Percentiles rank a stretch among this genome's conserved stretches.
phyloP scores from a whole-genome alignment of 2,329 filamentous ascomycete species.

The Tolypocladium amazonense region DNA sequence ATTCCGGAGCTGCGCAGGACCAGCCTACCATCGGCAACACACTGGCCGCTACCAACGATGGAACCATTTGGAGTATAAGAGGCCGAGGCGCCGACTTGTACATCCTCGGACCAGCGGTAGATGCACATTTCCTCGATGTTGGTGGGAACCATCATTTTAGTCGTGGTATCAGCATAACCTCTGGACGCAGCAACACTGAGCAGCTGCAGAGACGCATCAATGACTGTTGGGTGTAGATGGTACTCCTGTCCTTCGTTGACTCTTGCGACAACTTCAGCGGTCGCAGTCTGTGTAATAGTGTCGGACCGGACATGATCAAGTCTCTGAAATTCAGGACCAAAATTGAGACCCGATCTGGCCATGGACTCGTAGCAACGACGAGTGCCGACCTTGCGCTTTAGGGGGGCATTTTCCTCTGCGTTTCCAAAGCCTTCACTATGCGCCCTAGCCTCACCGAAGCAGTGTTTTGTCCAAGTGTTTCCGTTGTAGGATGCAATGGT shows the following conservation, averaged over 20 bases:
- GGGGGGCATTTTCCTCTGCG: background rate
- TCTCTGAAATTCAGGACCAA: background rate
- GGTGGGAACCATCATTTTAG: background rate
- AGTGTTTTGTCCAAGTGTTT: slow-evolving; percentile 10
- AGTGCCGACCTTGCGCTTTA: background rate
- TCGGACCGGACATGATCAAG: background rate
- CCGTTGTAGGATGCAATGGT: slow-evolving; percentile 13
- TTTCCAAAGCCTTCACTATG: background rate
- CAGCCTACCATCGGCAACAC: background rate
- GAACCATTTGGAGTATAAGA: background rate
- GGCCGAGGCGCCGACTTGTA: background rate
- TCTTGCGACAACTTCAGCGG: background rate
- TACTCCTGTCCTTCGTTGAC: background rate
- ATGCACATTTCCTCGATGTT: background rate
- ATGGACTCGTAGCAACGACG: background rate
- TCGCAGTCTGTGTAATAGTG: background rate
- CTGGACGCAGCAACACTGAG: slow-evolving; percentile 4
- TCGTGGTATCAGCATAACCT: background rate
- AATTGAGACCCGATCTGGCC: background rate
- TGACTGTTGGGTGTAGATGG: slow-evolving; percentile 7
- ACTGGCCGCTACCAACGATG: background rate
- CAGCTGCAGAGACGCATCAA: slow-evolving; percentile 5
- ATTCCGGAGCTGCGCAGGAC: background rate
- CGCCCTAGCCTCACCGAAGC: background rate
- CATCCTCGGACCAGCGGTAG: background rate